Evolutionary conservation across 805 yeast species (phyloP), one percentile per base, ranked within the genome.

Genomic region (Metschnikowia lochheadii): DNA sequence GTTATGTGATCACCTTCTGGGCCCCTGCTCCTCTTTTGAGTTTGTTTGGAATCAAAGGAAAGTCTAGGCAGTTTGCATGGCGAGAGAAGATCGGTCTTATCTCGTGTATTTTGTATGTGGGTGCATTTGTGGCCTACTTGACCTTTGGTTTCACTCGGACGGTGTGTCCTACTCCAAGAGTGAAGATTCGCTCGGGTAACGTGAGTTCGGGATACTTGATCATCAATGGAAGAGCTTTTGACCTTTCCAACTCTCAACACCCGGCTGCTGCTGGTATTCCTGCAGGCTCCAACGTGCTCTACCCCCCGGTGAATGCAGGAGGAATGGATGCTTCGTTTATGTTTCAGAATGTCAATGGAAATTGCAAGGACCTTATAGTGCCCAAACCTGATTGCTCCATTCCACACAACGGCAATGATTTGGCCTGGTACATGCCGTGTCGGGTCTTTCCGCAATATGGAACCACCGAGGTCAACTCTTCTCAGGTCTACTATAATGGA

Each of bases 341-440:
- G 51, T 90, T 90, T 66, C 97, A 90, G 67, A 90, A 90, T 66
- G 96, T 90, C 41, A 90, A 90, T 64, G 95, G 95, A 18, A 83
- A 91, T 64, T 92, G 99, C 72, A 84, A 82, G 65, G 84, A 83
- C 35, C 70, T 91, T 46, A 85, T 94, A 50, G 76, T 63, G 5
- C 95, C 97, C 42, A 81, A 80, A 56, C 79, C 70, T 3, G 79
- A 84, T 62, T 79, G 87, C 58, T 60, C 85, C 0, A 91, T 91
- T 51, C 97, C 97, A 1, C 57, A 55, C 44, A 75, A 79, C 49
- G 76, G 70, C 38, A 78, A 79, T 32, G 83, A 80, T 21, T 66
- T 92, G 58, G 97, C 96, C 15, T 91, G 97, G 96, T 94, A 94
- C 69, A 89, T 91, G 85, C 98, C 99, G 3, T 94, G 99, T 73